phyloP scores from a whole-genome alignment of 495 filamentous ascomycete species.

The Aspergillus kassunensis region DNA sequence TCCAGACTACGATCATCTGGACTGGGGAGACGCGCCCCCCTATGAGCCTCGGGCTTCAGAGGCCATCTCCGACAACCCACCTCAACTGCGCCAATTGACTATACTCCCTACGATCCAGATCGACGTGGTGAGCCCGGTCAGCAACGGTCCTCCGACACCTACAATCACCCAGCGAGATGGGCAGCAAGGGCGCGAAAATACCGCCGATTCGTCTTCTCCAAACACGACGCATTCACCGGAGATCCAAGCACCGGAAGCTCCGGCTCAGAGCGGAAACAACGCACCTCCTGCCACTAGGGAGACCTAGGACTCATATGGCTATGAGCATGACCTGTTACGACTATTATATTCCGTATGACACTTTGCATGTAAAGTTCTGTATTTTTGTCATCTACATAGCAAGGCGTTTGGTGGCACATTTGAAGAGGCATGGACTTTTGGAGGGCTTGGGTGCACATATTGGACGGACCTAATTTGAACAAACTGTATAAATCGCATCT shows the following conservation, averaged over 20 bases:
- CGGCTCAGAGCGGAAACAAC: background rate
- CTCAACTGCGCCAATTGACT: slow-evolving; percentile 22
- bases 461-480: background rate
- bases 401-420: slow-evolving; percentile 17
- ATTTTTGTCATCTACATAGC: slow-evolving; percentile 12
- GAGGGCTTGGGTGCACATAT: slow-evolving; percentile 9
- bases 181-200: background rate
- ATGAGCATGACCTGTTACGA: slow-evolving; percentile 16
- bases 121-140: slow-evolving; percentile 33
- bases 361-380: background rate
- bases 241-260: background rate
- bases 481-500: too few relatives aligned
- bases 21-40: slow-evolving; percentile 49
- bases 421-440: background rate
- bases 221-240: background rate
- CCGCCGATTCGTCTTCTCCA: background rate
- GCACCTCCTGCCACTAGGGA: background rate
- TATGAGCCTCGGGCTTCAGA: slow-evolving; percentile 35
- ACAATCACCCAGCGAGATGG: slow-evolving; percentile 15
- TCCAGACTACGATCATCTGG: slow-evolving; percentile 43
- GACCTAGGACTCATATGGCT: background rate
- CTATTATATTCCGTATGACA: slow-evolving; percentile 7
- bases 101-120: slow-evolving; percentile 40
- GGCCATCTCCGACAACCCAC: slow-evolving; percentile 6
- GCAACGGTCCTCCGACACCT: slow-evolving; percentile 29